Conservation (phyloP, 495 filamentous ascomycete species). For the Wilcoxina mikolae region DNA sequence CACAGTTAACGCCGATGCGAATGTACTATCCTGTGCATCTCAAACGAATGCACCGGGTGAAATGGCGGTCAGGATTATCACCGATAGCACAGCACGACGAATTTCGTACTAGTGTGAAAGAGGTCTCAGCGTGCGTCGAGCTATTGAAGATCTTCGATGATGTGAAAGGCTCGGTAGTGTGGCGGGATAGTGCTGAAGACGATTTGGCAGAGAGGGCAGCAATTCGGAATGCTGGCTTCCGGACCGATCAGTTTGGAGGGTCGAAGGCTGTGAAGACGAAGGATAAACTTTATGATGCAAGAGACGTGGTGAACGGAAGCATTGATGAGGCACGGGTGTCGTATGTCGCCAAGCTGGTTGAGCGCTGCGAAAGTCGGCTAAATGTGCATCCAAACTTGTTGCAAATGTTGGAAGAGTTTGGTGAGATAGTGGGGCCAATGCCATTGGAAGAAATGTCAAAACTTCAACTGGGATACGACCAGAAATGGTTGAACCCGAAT, state of each 20-base stretch:
- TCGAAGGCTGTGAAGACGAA: background rate
- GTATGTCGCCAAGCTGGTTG: background rate
- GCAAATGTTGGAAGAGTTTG: too few species aligned
- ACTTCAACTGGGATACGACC: too few species aligned
- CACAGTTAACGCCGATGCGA: conserved; percentile 37
- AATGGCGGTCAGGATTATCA: conserved; percentile 36
- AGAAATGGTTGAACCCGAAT: too few species aligned
- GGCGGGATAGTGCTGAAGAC: background rate
- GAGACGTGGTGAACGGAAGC: background rate
- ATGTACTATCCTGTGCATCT: conserved; percentile 42
- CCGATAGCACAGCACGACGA: conserved; percentile 38
- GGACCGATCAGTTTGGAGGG: conserved; percentile 37
- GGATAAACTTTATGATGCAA: conserved; percentile 8
- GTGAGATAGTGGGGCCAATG: too few species aligned
- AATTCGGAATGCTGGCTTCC: conserved; percentile 37
- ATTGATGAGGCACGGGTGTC: background rate
- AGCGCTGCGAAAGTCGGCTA: background rate
- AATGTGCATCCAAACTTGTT: background rate
- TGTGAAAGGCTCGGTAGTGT: too few species aligned
- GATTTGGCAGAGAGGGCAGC: conserved; percentile 32
- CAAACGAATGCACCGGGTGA: conserved; percentile 37
- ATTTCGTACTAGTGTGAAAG: conserved; percentile 32
- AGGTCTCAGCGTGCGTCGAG: conserved; percentile 34
- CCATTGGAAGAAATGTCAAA: too few species aligned
- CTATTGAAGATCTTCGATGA: conserved; percentile 11